Evolutionary conservation across 2,329 filamentous ascomycete genomes (phyloP).

Genomic region (Claviceps pazoutovae): DNA sequence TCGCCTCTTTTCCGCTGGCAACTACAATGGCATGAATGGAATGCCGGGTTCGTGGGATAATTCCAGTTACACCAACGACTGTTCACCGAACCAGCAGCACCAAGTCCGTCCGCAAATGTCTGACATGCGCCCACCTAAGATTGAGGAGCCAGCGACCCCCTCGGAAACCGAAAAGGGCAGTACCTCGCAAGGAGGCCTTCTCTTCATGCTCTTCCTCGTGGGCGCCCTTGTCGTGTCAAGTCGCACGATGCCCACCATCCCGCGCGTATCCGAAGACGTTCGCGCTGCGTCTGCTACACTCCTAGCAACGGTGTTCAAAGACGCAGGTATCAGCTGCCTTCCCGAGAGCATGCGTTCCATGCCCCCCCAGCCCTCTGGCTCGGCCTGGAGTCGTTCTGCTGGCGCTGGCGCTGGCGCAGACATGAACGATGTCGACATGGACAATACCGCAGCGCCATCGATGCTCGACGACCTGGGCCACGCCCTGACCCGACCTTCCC

Average conservation of each 20-base stretch:
- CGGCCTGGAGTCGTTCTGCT: conserved; percentile 28
- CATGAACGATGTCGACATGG: conserved; percentile 26
- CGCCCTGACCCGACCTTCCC: conserved; percentile 57
- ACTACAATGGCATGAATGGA: conserved; percentile 71
- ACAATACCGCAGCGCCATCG: conserved; percentile 33
- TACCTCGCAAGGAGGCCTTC: conserved; percentile 63
- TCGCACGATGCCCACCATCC: conserved; percentile 56
- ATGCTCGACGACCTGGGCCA: conserved; percentile 54
- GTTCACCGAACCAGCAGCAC: conserved; percentile 42
- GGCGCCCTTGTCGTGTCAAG: conserved; percentile 93
- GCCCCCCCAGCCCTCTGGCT: conserved; percentile 39
- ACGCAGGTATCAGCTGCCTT: conserved; percentile 46
- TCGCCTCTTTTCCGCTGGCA: conserved; percentile 42
- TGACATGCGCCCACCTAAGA: conserved; percentile 40
- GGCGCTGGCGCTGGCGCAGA: conserved; percentile 27
- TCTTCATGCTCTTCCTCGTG: conserved; percentile 92
- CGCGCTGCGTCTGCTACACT: conserved; percentile 64
- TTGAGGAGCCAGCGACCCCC: conserved; percentile 16
- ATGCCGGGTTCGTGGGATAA: conserved; percentile 76
- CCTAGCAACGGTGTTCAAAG: conserved; percentile 69
- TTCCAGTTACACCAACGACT: conserved; percentile 57
- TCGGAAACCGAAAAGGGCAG: conserved; percentile 42
- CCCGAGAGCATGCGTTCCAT: conserved; percentile 30
- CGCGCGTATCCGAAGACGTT: conserved; percentile 67
- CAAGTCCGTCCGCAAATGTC: conserved; percentile 44